These are phyloP conservation scores for Fusarium goolgardi DNA, from an alignment of 2,329 filamentous ascomycete species.

Conservation along the genomic window DNA sequence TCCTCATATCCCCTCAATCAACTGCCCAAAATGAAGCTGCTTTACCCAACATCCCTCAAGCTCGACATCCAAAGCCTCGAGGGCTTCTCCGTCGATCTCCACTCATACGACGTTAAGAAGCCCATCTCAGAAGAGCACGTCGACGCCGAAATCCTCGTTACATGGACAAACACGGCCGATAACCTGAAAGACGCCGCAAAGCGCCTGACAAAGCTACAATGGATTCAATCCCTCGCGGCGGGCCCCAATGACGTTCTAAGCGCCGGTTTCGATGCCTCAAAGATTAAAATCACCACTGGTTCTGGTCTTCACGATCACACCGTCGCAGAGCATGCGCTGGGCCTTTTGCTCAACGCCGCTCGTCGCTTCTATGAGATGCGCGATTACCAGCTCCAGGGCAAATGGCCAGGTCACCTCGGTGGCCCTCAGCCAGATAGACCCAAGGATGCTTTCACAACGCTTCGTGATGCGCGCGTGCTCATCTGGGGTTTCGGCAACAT, in stretches of 20 bases:
- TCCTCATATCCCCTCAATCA: neutral
- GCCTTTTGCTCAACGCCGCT: slow-evolving; percentile 65
- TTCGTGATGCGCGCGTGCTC: slow-evolving; percentile 67
- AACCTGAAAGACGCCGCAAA: slow-evolving; percentile 69
- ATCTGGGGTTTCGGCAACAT: slow-evolving; percentile 77
- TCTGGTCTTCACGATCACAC: slow-evolving; percentile 73
- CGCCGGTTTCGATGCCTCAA: slow-evolving; percentile 67
- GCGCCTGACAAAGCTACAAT: slow-evolving; percentile 67
- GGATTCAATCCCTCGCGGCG: slow-evolving; percentile 75
- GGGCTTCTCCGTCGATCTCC: slow-evolving; percentile 68
- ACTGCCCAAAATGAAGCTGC: slow-evolving; percentile 66
- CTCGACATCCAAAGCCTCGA: slow-evolving; percentile 66
- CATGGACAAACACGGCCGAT: slow-evolving; percentile 68
- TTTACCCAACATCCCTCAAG: slow-evolving; percentile 72
- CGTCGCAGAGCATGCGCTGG: slow-evolving; percentile 73
- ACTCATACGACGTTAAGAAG: slow-evolving; percentile 68
- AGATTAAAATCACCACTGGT: slow-evolving; percentile 68
- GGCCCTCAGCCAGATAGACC: slow-evolving; percentile 70
- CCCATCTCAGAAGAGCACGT: slow-evolving; percentile 66
- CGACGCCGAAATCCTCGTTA: slow-evolving; percentile 71
- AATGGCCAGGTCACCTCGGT: slow-evolving; percentile 72
- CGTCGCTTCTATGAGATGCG: slow-evolving; percentile 72
- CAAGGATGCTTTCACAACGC: slow-evolving; percentile 66
- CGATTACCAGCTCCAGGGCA: slow-evolving; percentile 66
- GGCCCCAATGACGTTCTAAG: slow-evolving; percentile 73